Percentiles rank a stretch among this genome's conserved stretches.
These are phyloP conservation scores for Oenanthe sinensis DNA, from an alignment of 129 eudicot species.

Conservation along the genomic window DNA sequence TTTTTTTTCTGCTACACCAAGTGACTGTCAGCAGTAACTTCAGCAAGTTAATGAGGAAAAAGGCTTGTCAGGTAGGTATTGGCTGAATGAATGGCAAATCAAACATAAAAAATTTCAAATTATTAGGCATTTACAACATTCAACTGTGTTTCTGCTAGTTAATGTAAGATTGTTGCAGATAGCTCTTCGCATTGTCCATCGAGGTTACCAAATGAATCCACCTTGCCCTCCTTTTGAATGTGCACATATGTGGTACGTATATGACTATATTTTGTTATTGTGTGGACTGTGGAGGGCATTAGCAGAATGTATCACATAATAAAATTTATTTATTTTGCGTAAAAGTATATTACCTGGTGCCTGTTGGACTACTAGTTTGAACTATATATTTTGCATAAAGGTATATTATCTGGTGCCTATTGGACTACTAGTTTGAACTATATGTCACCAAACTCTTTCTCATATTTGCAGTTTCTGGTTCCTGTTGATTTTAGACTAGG, in stretches of 20 bases:
- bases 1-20: conserved; percentile 93
- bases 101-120: background rate
- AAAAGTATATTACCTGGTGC: background rate
- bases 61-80: conserved; percentile 84
- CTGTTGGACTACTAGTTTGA: background rate
- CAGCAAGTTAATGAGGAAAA: conserved; percentile 80
- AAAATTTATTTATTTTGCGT: background rate
- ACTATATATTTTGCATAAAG: background rate
- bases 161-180: conserved; percentile 50
- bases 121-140: conserved; percentile 13
- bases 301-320: background rate
- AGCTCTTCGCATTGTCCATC: conserved; percentile 75
- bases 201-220: conserved; percentile 92
- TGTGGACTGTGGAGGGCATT: background rate
- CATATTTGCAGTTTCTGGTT: background rate
- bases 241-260: conserved; percentile 88
- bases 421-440: background rate
- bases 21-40: conserved; percentile 95
- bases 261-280: conserved; percentile 5
- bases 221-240: conserved; percentile 94
- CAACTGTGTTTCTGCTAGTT: conserved; percentile 12
- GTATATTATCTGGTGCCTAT: background rate
- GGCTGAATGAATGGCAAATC: conserved; percentile 2
- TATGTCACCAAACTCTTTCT: background rate
- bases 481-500: background rate